Percentiles rank a stretch among this genome's conserved stretches.
Conservation (phyloP, 139 green algal species). For the Picochlorum sp. region DNA sequence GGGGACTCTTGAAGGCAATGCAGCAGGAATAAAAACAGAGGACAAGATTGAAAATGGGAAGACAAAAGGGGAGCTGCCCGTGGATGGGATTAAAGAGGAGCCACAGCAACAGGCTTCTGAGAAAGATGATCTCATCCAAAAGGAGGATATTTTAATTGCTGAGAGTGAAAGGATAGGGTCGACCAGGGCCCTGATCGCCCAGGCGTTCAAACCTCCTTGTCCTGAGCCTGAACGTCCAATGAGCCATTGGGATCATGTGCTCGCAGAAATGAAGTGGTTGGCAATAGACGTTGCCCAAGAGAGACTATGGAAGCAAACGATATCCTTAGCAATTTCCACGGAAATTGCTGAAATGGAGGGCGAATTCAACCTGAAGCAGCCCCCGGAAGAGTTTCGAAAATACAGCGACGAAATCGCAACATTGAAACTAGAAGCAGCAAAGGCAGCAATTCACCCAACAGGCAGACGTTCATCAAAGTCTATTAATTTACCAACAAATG, state of each 20-base stretch:
- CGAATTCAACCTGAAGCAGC: conserved; percentile 11
- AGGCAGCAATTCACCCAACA: not conserved
- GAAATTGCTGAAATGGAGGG: conserved; percentile 19
- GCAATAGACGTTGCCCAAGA: conserved; percentile 53
- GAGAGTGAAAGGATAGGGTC: conserved; percentile 11
- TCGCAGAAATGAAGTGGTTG: conserved; percentile 54
- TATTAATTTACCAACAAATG: not conserved
- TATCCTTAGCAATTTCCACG: conserved; percentile 20
- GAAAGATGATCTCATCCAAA: not conserved
- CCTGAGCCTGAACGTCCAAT: conserved; percentile 26
- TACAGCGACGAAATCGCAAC: conserved; percentile 3
- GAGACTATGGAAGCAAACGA: conserved; percentile 43
- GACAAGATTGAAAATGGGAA: not conserved
- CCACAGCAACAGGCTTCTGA: not conserved
- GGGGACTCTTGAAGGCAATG: not conserved
- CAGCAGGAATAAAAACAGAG: not conserved
- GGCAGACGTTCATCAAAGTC: not conserved
- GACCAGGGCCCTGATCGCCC: conserved; percentile 24
- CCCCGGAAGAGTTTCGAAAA: conserved; percentile 5
- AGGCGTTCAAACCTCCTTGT: conserved; percentile 25
- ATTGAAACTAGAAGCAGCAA: not conserved
- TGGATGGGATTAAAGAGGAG: not conserved
- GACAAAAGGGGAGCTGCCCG: not conserved
- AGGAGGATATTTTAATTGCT: conserved; percentile 14
- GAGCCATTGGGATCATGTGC: conserved; percentile 39